These are phyloP conservation scores for Aureobasidium sp. DNA, from an alignment of 2,329 filamentous ascomycete genomes.

Conservation along the genomic window DNA sequence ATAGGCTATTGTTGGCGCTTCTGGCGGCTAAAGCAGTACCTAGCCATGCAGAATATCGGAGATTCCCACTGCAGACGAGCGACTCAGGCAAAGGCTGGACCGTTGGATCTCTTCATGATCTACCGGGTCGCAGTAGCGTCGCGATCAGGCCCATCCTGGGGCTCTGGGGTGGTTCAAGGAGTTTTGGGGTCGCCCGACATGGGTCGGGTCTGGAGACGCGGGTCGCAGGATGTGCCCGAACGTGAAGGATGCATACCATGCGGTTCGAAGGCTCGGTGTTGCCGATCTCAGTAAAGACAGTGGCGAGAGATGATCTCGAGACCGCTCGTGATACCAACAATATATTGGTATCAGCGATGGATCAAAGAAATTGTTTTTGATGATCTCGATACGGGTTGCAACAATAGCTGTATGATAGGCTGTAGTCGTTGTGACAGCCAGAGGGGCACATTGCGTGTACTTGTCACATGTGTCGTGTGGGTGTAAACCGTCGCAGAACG, in stretches of 20 bases:
- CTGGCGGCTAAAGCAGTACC: constrained; percentile 5
- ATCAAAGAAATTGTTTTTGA: background rate
- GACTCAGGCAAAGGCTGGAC: constrained; percentile 1
- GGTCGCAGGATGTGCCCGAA: background rate
- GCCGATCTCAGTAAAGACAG: background rate
- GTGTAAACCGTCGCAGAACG: background rate
- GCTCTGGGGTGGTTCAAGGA: background rate
- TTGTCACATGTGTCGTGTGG: background rate
- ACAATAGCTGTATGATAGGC: background rate
- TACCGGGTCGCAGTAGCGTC: background rate
- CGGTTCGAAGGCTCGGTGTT: background rate
- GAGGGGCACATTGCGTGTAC: background rate
- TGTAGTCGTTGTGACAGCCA: background rate
- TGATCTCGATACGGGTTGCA: background rate
- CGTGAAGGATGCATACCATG: background rate
- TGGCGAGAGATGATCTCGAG: background rate
- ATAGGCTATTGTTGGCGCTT: constrained; percentile 13
- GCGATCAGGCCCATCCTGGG: background rate
- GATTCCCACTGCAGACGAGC: background rate
- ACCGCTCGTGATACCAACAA: background rate
- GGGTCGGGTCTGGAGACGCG: background rate
- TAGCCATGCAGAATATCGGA: background rate
- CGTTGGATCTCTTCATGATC: background rate
- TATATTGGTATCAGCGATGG: background rate
- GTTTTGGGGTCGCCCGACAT: background rate